phyloP scores from a whole-genome alignment of 2,329 filamentous ascomycete genomes.

The Elsinoe arachidis region DNA sequence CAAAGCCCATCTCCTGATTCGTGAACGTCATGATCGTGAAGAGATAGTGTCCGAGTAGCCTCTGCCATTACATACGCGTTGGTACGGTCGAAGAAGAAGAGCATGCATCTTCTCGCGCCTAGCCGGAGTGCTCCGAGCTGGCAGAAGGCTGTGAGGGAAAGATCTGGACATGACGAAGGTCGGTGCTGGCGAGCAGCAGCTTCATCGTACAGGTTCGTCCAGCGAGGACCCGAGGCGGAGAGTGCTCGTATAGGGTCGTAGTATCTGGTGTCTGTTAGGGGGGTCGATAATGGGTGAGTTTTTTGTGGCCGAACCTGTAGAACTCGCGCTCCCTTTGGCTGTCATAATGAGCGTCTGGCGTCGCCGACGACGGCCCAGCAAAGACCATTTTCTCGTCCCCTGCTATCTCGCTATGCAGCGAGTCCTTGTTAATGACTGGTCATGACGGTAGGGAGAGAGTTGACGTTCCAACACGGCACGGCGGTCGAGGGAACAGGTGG shows the following conservation, averaged over 20 bases:
- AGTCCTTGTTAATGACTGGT: not conserved
- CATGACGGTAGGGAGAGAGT: not conserved
- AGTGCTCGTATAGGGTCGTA: conserved; percentile 20
- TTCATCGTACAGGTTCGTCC: conserved; percentile 14
- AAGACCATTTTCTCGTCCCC: not conserved
- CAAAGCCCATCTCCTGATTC: conserved; percentile 27
- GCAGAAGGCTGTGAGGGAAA: conserved; percentile 27
- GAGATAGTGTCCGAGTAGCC: conserved; percentile 35
- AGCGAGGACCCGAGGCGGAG: conserved; percentile 14
- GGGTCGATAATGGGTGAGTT: conserved; percentile 17
- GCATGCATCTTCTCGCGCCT: conserved; percentile 28
- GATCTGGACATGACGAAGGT: conserved; percentile 21
- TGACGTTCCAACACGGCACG: not conserved
- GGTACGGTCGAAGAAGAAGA: conserved; percentile 41
- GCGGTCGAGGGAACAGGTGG: not conserved
- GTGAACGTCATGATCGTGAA: conserved; percentile 31
- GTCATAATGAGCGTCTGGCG: conserved; percentile 11
- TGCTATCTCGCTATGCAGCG: not conserved
- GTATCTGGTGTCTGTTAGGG: conserved; percentile 20
- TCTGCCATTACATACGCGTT: conserved; percentile 45
- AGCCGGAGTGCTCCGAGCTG: conserved; percentile 32
- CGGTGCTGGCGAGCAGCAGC: conserved; percentile 10
- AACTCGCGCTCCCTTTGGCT: conserved; percentile 19
- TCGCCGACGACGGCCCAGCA: not conserved
- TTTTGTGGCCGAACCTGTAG: conserved; percentile 20